A percentile compares a stretch with the other conserved stretches of the same genome.
Evolutionary conservation across 306 rosid species (phyloP).

Genomic region (Prunus persica): DNA sequence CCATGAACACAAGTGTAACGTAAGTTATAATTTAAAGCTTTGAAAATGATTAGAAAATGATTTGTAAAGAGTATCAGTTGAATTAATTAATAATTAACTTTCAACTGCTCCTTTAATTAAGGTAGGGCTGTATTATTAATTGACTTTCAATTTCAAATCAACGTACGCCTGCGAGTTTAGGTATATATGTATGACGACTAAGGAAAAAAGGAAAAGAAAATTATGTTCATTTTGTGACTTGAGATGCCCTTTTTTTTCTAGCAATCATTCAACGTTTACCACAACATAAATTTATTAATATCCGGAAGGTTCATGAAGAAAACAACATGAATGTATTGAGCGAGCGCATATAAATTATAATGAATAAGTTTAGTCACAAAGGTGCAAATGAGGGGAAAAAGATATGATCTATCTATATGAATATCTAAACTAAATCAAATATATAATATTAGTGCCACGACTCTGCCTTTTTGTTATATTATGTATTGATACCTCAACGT

Average conservation of each 20-base stretch:
- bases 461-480: no score
- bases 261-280: no score
- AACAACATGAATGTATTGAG: not conserved
- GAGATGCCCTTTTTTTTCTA: no score
- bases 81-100: not conserved
- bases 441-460: not conserved
- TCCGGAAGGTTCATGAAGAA: not conserved
- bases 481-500: not conserved
- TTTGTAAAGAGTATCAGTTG: no score
- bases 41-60: not conserved
- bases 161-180: not conserved
- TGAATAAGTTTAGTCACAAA: not conserved
- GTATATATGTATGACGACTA: not conserved
- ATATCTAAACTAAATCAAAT: not conserved
- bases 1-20: not conserved
- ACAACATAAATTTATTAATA: no score
- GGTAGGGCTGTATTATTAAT: not conserved
- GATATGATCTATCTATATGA: not conserved
- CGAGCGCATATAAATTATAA: no score
- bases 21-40: not conserved
- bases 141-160: not conserved
- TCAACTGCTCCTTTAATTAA: not conserved
- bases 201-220: no score
- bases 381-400: not conserved
- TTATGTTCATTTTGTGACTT: no score